Conservation (phyloP, 2,329 filamentous ascomycete species). For the Pyricularia grisea region DNA sequence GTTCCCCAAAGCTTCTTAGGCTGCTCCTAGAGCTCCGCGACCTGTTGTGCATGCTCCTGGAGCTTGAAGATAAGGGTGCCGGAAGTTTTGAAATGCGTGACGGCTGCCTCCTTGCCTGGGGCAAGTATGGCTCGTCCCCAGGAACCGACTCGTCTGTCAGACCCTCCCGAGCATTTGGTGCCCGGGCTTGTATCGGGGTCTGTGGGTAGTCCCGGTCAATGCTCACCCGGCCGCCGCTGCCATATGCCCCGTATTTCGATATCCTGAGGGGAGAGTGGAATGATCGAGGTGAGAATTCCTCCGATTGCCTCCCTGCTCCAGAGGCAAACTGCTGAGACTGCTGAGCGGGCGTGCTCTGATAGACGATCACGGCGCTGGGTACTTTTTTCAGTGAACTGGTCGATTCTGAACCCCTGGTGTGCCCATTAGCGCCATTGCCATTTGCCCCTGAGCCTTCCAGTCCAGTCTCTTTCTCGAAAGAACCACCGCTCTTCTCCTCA, state of each 20-base stretch:
- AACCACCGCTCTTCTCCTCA: slow-evolving; percentile 14
- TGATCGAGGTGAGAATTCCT: slow-evolving; percentile 20
- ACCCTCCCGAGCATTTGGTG: slow-evolving; percentile 52
- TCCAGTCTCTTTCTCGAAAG: slow-evolving; percentile 9
- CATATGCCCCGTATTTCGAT: slow-evolving; percentile 5
- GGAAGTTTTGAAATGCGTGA: slow-evolving; percentile 44
- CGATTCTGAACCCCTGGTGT: neutral
- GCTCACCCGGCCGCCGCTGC: slow-evolving; percentile 12
- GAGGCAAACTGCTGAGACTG: neutral
- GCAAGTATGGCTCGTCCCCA: slow-evolving; percentile 50
- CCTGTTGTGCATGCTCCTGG: slow-evolving; percentile 28
- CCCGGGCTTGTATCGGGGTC: slow-evolving; percentile 44
- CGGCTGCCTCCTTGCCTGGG: slow-evolving; percentile 39
- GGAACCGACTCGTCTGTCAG: slow-evolving; percentile 53
- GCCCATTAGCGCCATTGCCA: neutral
- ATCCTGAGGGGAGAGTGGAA: slow-evolving; percentile 15
- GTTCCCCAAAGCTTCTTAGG: slow-evolving; percentile 22
- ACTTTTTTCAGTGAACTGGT: slow-evolving; percentile 20
- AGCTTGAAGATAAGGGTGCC: slow-evolving; percentile 19
- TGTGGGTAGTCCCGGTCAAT: slow-evolving; percentile 29
- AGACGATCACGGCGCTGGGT: slow-evolving; percentile 17
- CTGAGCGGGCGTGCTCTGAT: neutral
- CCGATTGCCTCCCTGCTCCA: slow-evolving; percentile 27
- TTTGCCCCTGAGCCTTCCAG: slow-evolving; percentile 7
- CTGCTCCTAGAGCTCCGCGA: slow-evolving; percentile 38